These are phyloP conservation scores for Cladosporium sp. DNA, from an alignment of 2,329 filamentous ascomycete species.

Conservation along the genomic window DNA sequence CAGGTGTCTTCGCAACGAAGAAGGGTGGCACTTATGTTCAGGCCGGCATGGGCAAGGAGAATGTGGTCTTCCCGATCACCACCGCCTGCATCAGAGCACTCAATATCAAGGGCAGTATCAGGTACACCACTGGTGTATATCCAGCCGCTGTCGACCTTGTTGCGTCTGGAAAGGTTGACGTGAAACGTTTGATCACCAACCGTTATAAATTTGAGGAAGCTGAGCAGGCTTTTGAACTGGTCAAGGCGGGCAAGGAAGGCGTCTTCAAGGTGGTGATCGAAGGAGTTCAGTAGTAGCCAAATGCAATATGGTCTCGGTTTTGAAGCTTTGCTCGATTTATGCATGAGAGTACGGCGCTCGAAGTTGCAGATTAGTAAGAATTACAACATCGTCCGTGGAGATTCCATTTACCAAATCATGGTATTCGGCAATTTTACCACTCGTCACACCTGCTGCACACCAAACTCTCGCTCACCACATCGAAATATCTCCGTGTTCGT, in stretches of 20 bases:
- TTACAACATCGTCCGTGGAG: no score
- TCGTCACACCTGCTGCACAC: no score
- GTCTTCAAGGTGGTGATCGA: conserved; percentile 44
- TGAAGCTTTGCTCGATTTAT: no score
- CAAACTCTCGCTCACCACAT: no score
- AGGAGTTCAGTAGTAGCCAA: conserved; percentile 32
- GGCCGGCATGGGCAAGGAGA: conserved; percentile 79
- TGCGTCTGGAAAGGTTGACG: conserved; percentile 60
- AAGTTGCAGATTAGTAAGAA: no score
- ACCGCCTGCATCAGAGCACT: conserved; percentile 82
- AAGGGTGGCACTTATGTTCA: conserved; percentile 73
- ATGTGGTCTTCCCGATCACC: conserved; percentile 87
- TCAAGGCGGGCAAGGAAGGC: conserved; percentile 50
- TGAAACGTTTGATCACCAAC: conserved; percentile 71
- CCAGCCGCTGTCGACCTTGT: conserved; percentile 74
- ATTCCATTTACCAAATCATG: no score
- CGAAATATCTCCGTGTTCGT: no score
- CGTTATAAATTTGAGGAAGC: conserved; percentile 74
- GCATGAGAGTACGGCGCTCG: no score
- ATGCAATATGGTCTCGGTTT: no score
- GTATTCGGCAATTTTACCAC: no score
- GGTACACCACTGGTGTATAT: conserved; percentile 59
- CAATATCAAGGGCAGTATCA: conserved; percentile 67
- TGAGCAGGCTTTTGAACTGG: conserved; percentile 78
- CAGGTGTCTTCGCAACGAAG: conserved; percentile 63